phyloP scores from a whole-genome alignment of 2,329 filamentous ascomycete genomes.

The Penicillium olsonii region DNA sequence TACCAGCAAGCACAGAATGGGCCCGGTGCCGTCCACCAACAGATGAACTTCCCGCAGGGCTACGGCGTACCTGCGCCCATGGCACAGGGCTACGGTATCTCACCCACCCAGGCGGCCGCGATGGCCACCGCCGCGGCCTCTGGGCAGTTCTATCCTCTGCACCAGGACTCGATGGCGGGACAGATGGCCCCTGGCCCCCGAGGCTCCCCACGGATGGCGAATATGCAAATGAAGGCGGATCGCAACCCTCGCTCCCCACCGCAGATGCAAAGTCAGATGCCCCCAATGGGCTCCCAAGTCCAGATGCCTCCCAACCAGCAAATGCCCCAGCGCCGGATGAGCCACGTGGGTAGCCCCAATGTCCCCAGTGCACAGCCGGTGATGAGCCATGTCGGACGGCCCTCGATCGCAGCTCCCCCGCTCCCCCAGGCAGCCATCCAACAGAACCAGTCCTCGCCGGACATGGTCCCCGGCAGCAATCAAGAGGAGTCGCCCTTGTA shows the following conservation, averaged over 20 bases:
- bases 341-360: slow-evolving; percentile 72
- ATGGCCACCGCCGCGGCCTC: slow-evolving; percentile 94
- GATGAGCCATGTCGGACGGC: slow-evolving; percentile 67
- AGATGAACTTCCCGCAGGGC: slow-evolving; percentile 78
- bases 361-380: slow-evolving; percentile 73
- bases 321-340: slow-evolving; percentile 68
- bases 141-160: slow-evolving; percentile 75
- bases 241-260: slow-evolving; percentile 75
- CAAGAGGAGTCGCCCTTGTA: slow-evolving; percentile 89
- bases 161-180: slow-evolving; percentile 68
- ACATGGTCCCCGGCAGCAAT: slow-evolving; percentile 68
- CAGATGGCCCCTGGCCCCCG: slow-evolving; percentile 57
- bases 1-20: slow-evolving; percentile 66
- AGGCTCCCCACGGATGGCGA: slow-evolving; percentile 76
- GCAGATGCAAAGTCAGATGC: slow-evolving; percentile 65
- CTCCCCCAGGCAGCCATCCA: slow-evolving; percentile 61
- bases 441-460: slow-evolving; percentile 73
- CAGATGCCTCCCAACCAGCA: slow-evolving; percentile 58
- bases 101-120: slow-evolving; percentile 82
- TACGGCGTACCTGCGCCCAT: slow-evolving; percentile 75
- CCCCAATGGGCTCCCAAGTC: slow-evolving; percentile 49
- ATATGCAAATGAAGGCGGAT: slow-evolving; percentile 68
- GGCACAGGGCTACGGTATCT: slow-evolving; percentile 73
- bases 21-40: slow-evolving; percentile 61
- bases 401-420: slow-evolving; percentile 52